phyloP scores from a whole-genome alignment of 306 rosid genomes.

The Quercus agrifolia region DNA sequence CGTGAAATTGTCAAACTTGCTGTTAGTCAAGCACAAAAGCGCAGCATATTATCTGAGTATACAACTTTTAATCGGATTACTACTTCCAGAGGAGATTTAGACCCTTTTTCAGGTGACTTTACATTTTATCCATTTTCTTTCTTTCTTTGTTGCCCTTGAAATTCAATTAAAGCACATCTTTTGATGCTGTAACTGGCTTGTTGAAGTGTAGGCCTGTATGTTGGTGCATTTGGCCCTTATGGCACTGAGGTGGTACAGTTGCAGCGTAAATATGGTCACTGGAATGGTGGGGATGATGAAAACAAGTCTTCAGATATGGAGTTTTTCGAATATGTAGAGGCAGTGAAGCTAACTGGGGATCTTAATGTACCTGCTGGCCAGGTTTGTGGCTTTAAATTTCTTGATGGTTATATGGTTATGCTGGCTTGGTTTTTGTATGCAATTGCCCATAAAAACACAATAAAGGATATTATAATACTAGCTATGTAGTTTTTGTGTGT shows the following conservation, averaged over 20 bases:
- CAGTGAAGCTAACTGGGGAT: slow-evolving; percentile 97
- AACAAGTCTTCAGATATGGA: slow-evolving; percentile 60
- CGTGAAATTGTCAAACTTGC: slow-evolving; percentile 93
- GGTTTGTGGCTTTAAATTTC: slow-evolving; percentile 43
- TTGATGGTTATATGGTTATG: slow-evolving; percentile 13
- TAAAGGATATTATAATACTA: not conserved
- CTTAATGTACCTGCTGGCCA: slow-evolving; percentile 97
- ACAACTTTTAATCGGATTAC: slow-evolving; percentile 75
- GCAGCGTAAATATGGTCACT: slow-evolving; percentile 85
- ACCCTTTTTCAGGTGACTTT: slow-evolving; percentile 81
- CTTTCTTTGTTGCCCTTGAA: not conserved
- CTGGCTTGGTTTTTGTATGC: slow-evolving; percentile 3
- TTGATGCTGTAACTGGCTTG: slow-evolving; percentile 19
- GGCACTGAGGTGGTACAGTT: slow-evolving; percentile 91
- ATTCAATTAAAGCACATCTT: slow-evolving; percentile 1
- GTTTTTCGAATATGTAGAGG: slow-evolving; percentile 96
- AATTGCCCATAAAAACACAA: slow-evolving; percentile 2
- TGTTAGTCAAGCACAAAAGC: slow-evolving; percentile 80
- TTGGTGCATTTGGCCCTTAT: slow-evolving; percentile 94
- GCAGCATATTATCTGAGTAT: slow-evolving; percentile 61
- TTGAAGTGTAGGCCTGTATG: slow-evolving; percentile 74
- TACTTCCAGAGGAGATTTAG: slow-evolving; percentile 63
- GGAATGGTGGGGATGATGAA: slow-evolving; percentile 57
- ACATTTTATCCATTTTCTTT: slow-evolving; percentile 3
- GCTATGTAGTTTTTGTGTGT: slow-evolving; percentile 11